A percentile compares a stretch with the other conserved stretches of the same genome.
These are phyloP conservation scores for Globisporangium iwayamae DNA, from an alignment of 352 stramenopile species.

Conservation along the genomic window DNA sequence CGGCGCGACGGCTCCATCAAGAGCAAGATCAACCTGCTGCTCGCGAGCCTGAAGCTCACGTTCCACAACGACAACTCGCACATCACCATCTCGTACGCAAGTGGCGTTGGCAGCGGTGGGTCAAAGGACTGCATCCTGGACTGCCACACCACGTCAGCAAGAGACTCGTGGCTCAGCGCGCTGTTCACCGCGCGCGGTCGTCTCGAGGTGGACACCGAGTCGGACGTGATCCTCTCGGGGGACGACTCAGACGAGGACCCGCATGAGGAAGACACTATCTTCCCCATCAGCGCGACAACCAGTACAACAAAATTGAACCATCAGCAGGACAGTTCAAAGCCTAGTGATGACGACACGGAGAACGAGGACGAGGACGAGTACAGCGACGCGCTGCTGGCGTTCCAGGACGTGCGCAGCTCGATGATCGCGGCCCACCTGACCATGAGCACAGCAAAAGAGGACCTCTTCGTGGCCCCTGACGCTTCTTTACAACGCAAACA, in stretches of 20 bases:
- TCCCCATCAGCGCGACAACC: neutral
- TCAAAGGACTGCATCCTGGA: constrained; percentile 40
- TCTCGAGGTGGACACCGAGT: constrained; percentile 34
- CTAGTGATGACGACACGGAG: constrained; percentile 16
- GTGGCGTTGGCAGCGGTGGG: neutral
- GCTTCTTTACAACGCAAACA: constrained; percentile 18
- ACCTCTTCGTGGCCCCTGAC: constrained; percentile 21
- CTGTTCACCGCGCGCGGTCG: constrained; percentile 50
- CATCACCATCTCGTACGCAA: constrained; percentile 42
- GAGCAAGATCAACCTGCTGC: constrained; percentile 61
- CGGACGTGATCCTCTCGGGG: constrained; percentile 37
- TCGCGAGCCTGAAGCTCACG: constrained; percentile 44
- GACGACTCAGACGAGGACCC: constrained; percentile 33
- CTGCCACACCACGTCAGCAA: constrained; percentile 38
- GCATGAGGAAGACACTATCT: constrained; percentile 1
- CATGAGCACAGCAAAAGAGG: constrained; percentile 34
- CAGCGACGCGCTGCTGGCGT: constrained; percentile 47
- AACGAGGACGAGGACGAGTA: constrained; percentile 37
- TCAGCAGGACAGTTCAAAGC: constrained; percentile 1
- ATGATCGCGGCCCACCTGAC: constrained; percentile 58
- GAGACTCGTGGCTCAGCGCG: constrained; percentile 61
- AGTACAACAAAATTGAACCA: neutral
- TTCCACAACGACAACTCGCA: constrained; percentile 62
- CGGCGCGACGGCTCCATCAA: constrained; percentile 50
- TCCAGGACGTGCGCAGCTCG: constrained; percentile 61